Conservation (phyloP, 2,329 filamentous ascomycete species). For the Cylindrodendrum hubeiense region DNA sequence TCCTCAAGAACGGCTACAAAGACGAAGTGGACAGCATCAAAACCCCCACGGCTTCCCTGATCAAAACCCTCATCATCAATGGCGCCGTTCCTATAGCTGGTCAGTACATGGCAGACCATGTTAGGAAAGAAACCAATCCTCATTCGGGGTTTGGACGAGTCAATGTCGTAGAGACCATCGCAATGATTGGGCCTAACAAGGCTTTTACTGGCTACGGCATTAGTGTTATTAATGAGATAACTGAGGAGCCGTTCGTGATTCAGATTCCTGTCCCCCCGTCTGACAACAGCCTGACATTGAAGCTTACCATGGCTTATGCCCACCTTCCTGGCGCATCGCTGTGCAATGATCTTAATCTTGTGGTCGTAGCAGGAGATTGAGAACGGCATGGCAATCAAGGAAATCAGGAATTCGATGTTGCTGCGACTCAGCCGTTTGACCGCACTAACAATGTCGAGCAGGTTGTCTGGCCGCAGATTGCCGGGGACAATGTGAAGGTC, state of each 20-base stretch:
- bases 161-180: neutral
- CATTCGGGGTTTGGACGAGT: conserved; percentile 6
- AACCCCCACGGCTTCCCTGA: neutral
- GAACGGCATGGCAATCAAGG: conserved; percentile 3
- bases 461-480: neutral
- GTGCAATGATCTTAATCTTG: conserved; percentile 4
- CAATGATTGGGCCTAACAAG: neutral
- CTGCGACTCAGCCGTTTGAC: neutral
- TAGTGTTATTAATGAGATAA: neutral
- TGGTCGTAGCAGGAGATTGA: neutral
- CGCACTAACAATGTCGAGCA: conserved; percentile 12
- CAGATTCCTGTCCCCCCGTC: neutral
- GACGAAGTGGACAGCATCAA: neutral
- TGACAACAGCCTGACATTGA: neutral
- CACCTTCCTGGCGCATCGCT: conserved; percentile 1
- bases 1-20: neutral
- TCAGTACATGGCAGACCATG: neutral
- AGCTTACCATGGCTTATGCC: neutral
- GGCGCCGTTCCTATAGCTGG: neutral
- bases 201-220: conserved; percentile 2
- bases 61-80: conserved; percentile 13
- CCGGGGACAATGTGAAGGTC: neutral
- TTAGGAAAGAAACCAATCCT: neutral
- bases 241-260: neutral
- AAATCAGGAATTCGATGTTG: neutral